These are phyloP conservation scores for Powellomyces hirtus DNA, from an alignment of 192 early-diverging fungal genomes.

Conservation along the genomic window DNA sequence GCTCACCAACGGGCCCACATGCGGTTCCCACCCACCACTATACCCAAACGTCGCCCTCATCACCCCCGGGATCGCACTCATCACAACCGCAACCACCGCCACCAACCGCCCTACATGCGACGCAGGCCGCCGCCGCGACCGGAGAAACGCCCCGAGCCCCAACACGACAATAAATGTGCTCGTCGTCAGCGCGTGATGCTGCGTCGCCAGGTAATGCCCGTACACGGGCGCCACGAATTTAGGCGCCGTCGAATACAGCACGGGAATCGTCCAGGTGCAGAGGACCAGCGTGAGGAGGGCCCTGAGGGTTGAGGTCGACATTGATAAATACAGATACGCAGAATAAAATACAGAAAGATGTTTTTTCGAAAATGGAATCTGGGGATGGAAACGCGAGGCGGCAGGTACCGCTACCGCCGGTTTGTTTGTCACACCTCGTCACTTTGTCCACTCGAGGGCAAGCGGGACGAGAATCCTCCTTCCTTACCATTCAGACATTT, in stretches of 20 bases:
- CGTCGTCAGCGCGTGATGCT: neutral
- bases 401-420: too few relatives aligned
- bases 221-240: constrained; percentile 22
- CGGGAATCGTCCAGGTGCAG: neutral
- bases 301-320: neutral
- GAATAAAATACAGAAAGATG: too few relatives aligned
- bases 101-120: neutral
- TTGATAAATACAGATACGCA: too few relatives aligned
- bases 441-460: too few relatives aligned
- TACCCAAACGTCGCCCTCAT: neutral
- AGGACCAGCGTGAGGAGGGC: neutral
- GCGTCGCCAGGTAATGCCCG: constrained; percentile 21
- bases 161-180: neutral
- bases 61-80: neutral
- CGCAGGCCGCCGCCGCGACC: neutral
- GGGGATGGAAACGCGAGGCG: too few relatives aligned
- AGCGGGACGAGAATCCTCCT: too few relatives aligned
- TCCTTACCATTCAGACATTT: too few relatives aligned
- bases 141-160: neutral
- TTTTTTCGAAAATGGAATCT: too few relatives aligned
- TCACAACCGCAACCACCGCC: neutral
- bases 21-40: constrained; percentile 4
- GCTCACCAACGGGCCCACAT: neutral
- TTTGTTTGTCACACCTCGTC: too few relatives aligned
- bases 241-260: neutral